Percentiles rank a stretch among this genome's conserved stretches.
Evolutionary conservation across 2,329 filamentous ascomycete species (phyloP).

Genomic region (Cladobotryum protrusum): DNA sequence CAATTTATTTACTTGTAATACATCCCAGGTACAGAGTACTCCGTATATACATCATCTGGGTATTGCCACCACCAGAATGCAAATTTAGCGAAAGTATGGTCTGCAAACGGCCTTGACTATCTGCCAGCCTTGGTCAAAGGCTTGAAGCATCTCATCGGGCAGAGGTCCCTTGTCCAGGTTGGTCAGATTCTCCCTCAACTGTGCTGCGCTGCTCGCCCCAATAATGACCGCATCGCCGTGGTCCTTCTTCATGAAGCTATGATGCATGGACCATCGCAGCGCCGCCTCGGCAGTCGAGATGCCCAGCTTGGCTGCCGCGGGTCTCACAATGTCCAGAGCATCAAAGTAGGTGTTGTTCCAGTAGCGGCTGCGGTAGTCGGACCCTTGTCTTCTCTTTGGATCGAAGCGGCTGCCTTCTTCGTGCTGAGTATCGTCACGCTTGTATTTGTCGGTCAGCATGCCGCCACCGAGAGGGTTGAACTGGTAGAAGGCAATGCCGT

Average conservation of each 20-base stretch:
- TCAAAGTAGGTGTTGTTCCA: constrained; percentile 12
- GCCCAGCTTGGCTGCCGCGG: constrained; percentile 5
- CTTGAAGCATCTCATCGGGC: constrained; percentile 7
- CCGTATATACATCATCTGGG: no score
- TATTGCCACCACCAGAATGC: no score
- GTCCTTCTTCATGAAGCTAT: constrained; percentile 6
- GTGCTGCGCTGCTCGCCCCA: constrained; percentile 7
- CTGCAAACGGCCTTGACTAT: constrained; percentile 3
- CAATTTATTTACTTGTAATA: no score
- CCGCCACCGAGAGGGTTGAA: constrained; percentile 71
- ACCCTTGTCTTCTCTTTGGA: constrained; percentile 2
- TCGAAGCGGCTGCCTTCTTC: constrained; percentile 12
- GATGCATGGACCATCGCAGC: constrained; percentile 8
- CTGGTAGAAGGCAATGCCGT: constrained; percentile 61
- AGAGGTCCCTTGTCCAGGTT: constrained; percentile 10
- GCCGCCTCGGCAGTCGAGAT: constrained; percentile 9
- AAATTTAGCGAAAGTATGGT: constrained; percentile 6
- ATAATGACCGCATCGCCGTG: constrained; percentile 9
- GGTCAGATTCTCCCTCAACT: constrained; percentile 8
- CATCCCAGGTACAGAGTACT: no score
- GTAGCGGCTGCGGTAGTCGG: constrained; percentile 8
- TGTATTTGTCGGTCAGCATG: constrained; percentile 57
- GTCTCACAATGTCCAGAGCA: constrained; percentile 7
- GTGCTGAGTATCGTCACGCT: not conserved
- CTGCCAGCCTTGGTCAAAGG: constrained; percentile 9